Base-by-base conservation (phyloP, 1,284 basidiomycete genomes). In the Marasmius fiardii region DNA sequence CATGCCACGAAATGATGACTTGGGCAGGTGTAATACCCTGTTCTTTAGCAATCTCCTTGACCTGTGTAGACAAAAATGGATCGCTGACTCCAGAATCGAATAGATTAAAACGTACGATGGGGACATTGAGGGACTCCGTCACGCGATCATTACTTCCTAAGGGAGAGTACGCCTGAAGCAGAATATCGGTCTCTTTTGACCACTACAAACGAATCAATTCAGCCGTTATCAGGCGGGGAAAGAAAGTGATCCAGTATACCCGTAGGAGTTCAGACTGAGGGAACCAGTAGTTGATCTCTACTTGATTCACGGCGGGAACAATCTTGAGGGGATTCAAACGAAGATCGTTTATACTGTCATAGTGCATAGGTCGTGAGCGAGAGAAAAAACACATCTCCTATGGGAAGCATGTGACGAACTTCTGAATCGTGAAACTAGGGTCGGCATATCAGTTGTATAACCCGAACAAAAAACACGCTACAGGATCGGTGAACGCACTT, bases 81-180 rank as follows among this genome's bases (percentile, higher is more conserved):
- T 16, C 14, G 39, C 20, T 41, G 39, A n/a, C n/a, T 18, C 39
- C 11, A n/a, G 20, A 18, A n/a, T 14, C 7, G 16, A 20, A 16
- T 16, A 20, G 2, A 20, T 2, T n/a, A 20, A 2, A 10, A 47
- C 64, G 10, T 54, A 83, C 82, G 67, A 78, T 80, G 2, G 83
- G 85, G n/a, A 83, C 68, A 26, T 70, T 60, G 50, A 88, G 75
- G 7, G 77, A 77, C 57, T 80, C 73, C 53, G 76, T 73, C n/a
- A 88, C 86, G 61, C 80, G 78, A 52, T 73, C 74, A 57, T 71
- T 79, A 67, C 82, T 85, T 60, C 93, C 89, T 3, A 92, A 78
- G 8, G 90, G 90, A 41, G 90, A 91, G 72, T 92, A 92, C 20
- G 88, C 88, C 65, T 92, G 83, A n/a, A 91, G 78, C 8, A 89